A percentile compares a stretch with the other conserved stretches of the same genome.
Evolutionary conservation across 1,284 basidiomycete species (phyloP).

Genomic region (Apiotrichum mycotoxinovorans): DNA sequence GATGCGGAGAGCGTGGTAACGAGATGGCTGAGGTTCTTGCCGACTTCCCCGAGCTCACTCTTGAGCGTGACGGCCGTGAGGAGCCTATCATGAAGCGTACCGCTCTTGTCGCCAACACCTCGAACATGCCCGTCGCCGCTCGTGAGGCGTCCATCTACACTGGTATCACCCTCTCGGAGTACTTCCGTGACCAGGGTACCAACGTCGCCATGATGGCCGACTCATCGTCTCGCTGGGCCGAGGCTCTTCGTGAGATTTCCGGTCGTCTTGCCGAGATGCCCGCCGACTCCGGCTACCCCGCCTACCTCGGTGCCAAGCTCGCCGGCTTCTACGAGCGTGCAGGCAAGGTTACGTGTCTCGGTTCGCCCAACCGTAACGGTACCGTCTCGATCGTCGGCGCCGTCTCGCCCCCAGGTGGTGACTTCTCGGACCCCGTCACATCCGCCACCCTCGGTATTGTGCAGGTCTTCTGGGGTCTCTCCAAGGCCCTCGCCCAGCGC

Average conservation of each 20-base stretch:
- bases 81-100: conserved; percentile 99
- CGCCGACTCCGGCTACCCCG: conserved; percentile 97
- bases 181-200: conserved; percentile 97
- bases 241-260: conserved; percentile 97
- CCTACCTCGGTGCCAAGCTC: conserved; percentile 92
- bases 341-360: conserved; percentile 91
- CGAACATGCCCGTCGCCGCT: conserved; percentile 99
- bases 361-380: conserved; percentile 81
- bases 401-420: conserved; percentile 96
- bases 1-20: conserved; percentile 26
- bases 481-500: conserved; percentile 73
- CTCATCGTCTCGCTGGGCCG: conserved; percentile 98
- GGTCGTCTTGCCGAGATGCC: conserved; percentile 99
- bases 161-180: conserved; percentile 97
- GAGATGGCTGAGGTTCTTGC: conserved; percentile 97
- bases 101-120: conserved; percentile 97
- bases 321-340: conserved; percentile 99
- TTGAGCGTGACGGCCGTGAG: conserved; percentile 84
- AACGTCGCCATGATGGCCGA: conserved; percentile 99
- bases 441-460: conserved; percentile 96
- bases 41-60: conserved; percentile 92
- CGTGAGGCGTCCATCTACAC: conserved; percentile 99
- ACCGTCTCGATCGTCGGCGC: conserved; percentile 98
- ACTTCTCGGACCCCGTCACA: conserved; percentile 99
- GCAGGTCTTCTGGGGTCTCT: conserved; percentile 73